Percentiles rank a stretch among this genome's conserved stretches.
Conservation (phyloP, 2,329 filamentous ascomycete genomes). For the Coniochaeta prunicola region DNA sequence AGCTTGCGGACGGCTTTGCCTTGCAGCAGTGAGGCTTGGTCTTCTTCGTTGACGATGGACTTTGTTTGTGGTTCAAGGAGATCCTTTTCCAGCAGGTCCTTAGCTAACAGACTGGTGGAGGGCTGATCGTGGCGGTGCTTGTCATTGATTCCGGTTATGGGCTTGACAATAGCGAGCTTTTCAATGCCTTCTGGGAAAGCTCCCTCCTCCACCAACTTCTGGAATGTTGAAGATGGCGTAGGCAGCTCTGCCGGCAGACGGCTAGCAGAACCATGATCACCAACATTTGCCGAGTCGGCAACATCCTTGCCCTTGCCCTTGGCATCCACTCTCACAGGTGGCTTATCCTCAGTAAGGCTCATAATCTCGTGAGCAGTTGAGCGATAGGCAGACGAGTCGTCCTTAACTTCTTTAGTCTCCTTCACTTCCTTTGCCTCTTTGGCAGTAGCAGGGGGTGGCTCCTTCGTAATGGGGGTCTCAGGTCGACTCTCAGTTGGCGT, state of each 20-base stretch:
- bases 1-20: constrained; percentile 55
- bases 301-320: constrained; percentile 20
- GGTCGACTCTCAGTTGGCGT: constrained; percentile 17
- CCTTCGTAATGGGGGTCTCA: constrained; percentile 10
- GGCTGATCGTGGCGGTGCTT: constrained; percentile 18
- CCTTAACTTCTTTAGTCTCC: constrained; percentile 13
- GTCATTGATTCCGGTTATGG: constrained; percentile 23
- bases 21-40: constrained; percentile 46
- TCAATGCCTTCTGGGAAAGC: constrained; percentile 23
- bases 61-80: constrained; percentile 24
- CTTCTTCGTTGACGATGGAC: constrained; percentile 43
- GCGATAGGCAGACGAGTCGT: constrained; percentile 18
- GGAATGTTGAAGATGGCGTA: constrained; percentile 23
- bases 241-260: not conserved
- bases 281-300: constrained; percentile 4
- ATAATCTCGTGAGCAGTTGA: constrained; percentile 19
- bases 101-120: not conserved
- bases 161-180: constrained; percentile 32
- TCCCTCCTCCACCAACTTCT: constrained; percentile 26
- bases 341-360: constrained; percentile 15
- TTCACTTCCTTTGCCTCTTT: constrained; percentile 18
- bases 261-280: not conserved
- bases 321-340: constrained; percentile 11
- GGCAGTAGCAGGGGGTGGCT: constrained; percentile 6
- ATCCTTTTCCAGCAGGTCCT: not conserved